Evolutionary conservation across 2,329 filamentous ascomycete species (phyloP), one percentile per base, ranked within the genome.

Genomic region (Penicillium palitans): DNA sequence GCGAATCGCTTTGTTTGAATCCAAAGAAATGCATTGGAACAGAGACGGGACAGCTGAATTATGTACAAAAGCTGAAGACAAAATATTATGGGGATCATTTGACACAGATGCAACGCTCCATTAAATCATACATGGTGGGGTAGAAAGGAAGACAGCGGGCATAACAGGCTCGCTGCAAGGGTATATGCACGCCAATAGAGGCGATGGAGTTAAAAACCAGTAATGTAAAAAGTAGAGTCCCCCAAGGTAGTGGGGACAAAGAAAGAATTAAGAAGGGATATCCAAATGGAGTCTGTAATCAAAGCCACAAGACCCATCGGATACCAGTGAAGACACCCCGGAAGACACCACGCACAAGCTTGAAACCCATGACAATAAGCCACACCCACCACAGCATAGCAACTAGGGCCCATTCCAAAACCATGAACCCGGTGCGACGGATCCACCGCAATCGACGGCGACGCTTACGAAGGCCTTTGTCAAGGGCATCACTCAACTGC

Each of bases 381-480:
- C 93, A 98, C 17, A 96, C 87, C 75, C 89, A 91, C 92, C 95
- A 97, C 87, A 98, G 91, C 66, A 96, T 84, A 4, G 90, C 90
- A 40, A 98, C 86, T 19, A 98, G 82, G 50, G 86, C 79, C 91
- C 92, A 97, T 79, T 98, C 93, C 17, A 97, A 84, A 21, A 88
- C 76, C 55, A 92, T 86, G 84, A 92, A 98, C 15, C 91, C 88
- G 0, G 87, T 85, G 15, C 90, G 81, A 40, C 91, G 81, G 25
- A 92, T 75, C 86, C 91, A 92, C 55, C 90, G 82, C 69, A 95
- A 86, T 52, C 91, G 82, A 59, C 89, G 82, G 59, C 90, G 82
- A 52, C 92, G 82, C 80, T 90, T 87, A 69, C 89, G 85, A 59
- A 95, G 83, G 59, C 87, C 82, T 42, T 74, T 77, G 59, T 85